Percentiles rank a stretch among this genome's conserved stretches.
Conservation (phyloP, 495 filamentous ascomycete genomes). For the Penicillium silybi region DNA sequence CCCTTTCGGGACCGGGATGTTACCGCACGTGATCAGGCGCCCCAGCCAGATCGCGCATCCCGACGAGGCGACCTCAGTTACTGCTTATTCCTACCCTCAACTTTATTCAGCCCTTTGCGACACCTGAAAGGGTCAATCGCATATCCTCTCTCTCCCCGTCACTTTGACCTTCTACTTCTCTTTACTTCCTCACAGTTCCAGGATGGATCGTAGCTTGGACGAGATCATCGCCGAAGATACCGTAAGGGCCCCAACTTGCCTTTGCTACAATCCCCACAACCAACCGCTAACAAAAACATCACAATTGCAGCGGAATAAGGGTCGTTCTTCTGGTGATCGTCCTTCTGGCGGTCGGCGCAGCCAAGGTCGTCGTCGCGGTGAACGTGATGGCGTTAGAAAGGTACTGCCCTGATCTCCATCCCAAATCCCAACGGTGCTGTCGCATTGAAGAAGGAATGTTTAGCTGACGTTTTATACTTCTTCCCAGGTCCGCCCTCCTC, state of each 20-base stretch:
- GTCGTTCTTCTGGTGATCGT: conserved; percentile 37
- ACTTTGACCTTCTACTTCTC: not conserved
- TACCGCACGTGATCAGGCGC: conserved; percentile 1
- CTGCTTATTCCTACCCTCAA: not conserved
- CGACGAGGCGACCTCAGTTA: not conserved
- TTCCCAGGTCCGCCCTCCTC: conserved; percentile 41
- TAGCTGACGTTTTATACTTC: conserved; percentile 28
- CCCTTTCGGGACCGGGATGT: not conserved
- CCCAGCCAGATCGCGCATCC: conserved; percentile 1
- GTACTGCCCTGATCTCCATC: conserved; percentile 31
- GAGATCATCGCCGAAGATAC: conserved; percentile 80
- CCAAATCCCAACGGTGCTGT: not conserved
- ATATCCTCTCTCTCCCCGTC: not conserved
- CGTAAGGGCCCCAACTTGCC: conserved; percentile 46
- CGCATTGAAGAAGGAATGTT: not conserved
- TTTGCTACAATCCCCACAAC: not conserved
- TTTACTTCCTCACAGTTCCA: conserved; percentile 7
- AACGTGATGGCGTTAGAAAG: conserved; percentile 73
- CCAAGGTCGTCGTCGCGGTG: conserved; percentile 58
- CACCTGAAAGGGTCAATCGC: not conserved
- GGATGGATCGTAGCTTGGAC: conserved; percentile 79
- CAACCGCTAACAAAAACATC: conserved; percentile 10
- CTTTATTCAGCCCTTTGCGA: not conserved
- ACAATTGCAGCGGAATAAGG: conserved; percentile 28
- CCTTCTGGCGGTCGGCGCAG: conserved; percentile 50